phyloP scores from a whole-genome alignment of 2,329 filamentous ascomycete species.

The Colletotrichum cuscutae region DNA sequence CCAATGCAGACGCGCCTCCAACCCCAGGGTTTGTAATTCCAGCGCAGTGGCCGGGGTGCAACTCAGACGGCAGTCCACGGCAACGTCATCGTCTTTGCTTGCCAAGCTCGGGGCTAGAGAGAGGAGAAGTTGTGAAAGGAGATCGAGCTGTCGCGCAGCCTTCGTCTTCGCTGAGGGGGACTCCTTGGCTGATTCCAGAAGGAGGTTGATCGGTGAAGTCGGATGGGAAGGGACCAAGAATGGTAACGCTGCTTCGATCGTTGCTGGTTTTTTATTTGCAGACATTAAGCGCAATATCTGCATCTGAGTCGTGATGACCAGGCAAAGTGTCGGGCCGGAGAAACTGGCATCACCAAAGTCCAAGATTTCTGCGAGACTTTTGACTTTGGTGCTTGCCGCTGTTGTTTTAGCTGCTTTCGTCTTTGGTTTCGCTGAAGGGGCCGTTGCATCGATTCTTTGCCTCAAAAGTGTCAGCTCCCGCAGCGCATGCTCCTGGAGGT shows the following conservation, averaged over 20 bases:
- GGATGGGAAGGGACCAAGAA: constrained; percentile 62
- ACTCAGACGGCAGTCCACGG: constrained; percentile 63
- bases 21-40: constrained; percentile 71
- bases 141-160: constrained; percentile 72
- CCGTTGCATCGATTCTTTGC: constrained; percentile 61
- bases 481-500: constrained; percentile 73
- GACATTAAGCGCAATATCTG: constrained; percentile 73
- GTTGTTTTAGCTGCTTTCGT: constrained; percentile 1
- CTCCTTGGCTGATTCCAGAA: constrained; percentile 58
- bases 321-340: constrained; percentile 55
- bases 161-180: constrained; percentile 63
- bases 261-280: constrained; percentile 66
- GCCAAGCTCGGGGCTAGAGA: constrained; percentile 76
- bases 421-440: constrained; percentile 4
- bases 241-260: constrained; percentile 67
- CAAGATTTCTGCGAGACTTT: constrained; percentile 67
- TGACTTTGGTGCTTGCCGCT: constrained; percentile 43
- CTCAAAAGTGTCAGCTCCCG: constrained; percentile 77
- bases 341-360: constrained; percentile 63
- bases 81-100: constrained; percentile 67
- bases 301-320: constrained; percentile 73
- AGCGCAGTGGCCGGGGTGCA: constrained; percentile 68
- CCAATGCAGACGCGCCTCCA: constrained; percentile 71
- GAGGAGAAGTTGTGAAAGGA: constrained; percentile 71
- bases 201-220: constrained; percentile 68